Percentiles rank a stretch among this genome's conserved stretches.
Evolutionary conservation across 495 filamentous ascomycete genomes (phyloP).

Genomic region (Aspergillus olivimuriae): DNA sequence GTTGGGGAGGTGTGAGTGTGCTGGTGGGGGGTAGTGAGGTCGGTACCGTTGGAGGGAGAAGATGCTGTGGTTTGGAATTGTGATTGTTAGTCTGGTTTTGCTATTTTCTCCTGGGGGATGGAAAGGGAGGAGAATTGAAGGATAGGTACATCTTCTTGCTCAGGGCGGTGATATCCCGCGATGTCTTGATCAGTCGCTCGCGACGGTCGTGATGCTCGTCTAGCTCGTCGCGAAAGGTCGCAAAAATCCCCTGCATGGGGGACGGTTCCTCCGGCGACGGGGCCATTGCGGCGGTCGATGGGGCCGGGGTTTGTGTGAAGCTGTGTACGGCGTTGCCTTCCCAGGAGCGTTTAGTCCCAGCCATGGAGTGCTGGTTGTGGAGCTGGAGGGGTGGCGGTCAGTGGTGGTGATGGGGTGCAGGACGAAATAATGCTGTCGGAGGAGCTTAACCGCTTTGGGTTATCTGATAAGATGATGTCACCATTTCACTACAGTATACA

Average conservation of each 20-base stretch:
- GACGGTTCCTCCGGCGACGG: slow-evolving; percentile 25
- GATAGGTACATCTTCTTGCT: slow-evolving; percentile 88
- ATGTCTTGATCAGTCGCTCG: slow-evolving; percentile 81
- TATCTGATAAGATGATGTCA: slow-evolving; percentile 17
- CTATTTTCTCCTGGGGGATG: too few species aligned
- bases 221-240: slow-evolving; percentile 74
- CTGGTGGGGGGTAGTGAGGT: slow-evolving; percentile 25
- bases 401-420: background rate
- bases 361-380: slow-evolving; percentile 16
- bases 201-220: slow-evolving; percentile 93
- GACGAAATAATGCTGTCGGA: slow-evolving; percentile 2
- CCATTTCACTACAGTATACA: background rate
- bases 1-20: slow-evolving; percentile 51
- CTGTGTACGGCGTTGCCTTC: slow-evolving; percentile 47
- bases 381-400: too few species aligned
- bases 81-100: too few species aligned
- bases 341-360: slow-evolving; percentile 54
- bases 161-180: slow-evolving; percentile 81
- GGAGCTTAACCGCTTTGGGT: slow-evolving; percentile 7
- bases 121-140: background rate
- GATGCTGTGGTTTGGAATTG: slow-evolving; percentile 43
- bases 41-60: slow-evolving; percentile 84
- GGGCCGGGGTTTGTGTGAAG: background rate
- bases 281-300: slow-evolving; percentile 11
- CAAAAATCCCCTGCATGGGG: slow-evolving; percentile 69